A percentile compares a stretch with the other conserved stretches of the same genome.
Evolutionary conservation across 2,329 filamentous ascomycete genomes (phyloP).

Genomic region (Hypoxylon sp.): DNA sequence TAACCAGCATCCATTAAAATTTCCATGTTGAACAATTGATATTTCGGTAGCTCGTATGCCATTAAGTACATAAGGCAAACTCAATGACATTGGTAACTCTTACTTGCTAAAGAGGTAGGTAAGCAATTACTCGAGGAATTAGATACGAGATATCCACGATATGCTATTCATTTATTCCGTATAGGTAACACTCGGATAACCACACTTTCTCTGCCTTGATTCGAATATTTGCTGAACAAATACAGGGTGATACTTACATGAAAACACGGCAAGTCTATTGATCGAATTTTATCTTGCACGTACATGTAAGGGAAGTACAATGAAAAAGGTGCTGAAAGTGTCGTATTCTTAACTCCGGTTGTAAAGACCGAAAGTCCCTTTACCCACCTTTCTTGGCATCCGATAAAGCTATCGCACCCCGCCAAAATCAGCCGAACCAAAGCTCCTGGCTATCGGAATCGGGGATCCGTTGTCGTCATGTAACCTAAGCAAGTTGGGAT

Average conservation of each 20-base stretch:
- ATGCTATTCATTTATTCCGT: too few species aligned
- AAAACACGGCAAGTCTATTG: too few species aligned
- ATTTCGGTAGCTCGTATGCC: too few species aligned
- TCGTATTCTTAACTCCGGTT: slow-evolving; percentile 31
- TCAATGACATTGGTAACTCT: too few species aligned
- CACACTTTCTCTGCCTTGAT: too few species aligned
- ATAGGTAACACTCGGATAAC: too few species aligned
- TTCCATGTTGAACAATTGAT: neutral
- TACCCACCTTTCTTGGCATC: slow-evolving; percentile 6
- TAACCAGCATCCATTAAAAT: neutral
- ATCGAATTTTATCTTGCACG: too few species aligned
- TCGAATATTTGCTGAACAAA: too few species aligned
- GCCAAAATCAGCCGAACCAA: slow-evolving; percentile 7
- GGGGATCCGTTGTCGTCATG: slow-evolving; percentile 42
- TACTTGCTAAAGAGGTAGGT: neutral
- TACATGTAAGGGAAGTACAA: neutral
- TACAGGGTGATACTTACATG: too few species aligned
- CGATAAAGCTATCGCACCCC: slow-evolving; percentile 32
- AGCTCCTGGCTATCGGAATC: slow-evolving; percentile 16
- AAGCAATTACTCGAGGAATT: neutral
- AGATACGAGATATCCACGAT: too few species aligned
- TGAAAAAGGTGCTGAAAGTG: too few species aligned
- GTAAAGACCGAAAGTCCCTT: slow-evolving; percentile 34
- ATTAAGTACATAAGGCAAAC: too few species aligned
- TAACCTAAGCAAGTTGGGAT: slow-evolving; percentile 4